phyloP scores from a whole-genome alignment of 2,329 filamentous ascomycete genomes.

The Colletotrichum tabaci region DNA sequence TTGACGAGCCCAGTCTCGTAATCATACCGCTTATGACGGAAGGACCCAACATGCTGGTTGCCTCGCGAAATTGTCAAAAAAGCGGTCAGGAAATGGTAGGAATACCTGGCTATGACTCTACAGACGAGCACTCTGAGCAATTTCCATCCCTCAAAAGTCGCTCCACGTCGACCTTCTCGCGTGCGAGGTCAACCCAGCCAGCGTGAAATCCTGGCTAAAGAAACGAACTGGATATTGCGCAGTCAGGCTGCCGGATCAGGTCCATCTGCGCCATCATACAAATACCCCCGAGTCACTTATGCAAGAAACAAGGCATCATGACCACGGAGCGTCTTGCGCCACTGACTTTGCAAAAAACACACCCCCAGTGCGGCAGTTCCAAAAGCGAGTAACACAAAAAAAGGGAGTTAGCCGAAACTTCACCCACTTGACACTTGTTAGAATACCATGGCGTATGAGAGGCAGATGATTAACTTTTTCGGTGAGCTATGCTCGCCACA shows the following conservation, averaged over 20 bases:
- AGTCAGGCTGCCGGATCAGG: background rate
- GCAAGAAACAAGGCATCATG: background rate
- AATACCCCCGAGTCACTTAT: background rate
- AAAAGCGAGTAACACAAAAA: slow-evolving; percentile 20
- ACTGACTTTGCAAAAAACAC: background rate
- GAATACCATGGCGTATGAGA: background rate
- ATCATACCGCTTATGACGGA: slow-evolving; percentile 14
- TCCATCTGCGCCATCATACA: background rate
- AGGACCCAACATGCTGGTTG: slow-evolving; percentile 22
- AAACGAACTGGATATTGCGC: background rate
- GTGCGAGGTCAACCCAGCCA: slow-evolving; percentile 8
- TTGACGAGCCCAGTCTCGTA: slow-evolving; percentile 17
- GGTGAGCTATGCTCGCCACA: background rate
- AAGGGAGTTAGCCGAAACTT: slow-evolving; percentile 25
- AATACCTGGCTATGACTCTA: background rate
- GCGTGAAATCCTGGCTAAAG: slow-evolving; percentile 2
- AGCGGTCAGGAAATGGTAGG: slow-evolving; percentile 24
- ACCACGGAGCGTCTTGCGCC: slow-evolving; percentile 2
- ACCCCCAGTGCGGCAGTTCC: slow-evolving; percentile 11
- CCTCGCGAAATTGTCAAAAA: slow-evolving; percentile 33
- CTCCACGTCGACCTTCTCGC: background rate
- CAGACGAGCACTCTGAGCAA: background rate
- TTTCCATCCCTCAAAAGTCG: background rate
- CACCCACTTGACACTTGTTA: slow-evolving; percentile 12
- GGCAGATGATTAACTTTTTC: slow-evolving; percentile 11